These are phyloP conservation scores for Emericellopsis atlantica DNA, from an alignment of 2,329 filamentous ascomycete species.

Conservation along the genomic window DNA sequence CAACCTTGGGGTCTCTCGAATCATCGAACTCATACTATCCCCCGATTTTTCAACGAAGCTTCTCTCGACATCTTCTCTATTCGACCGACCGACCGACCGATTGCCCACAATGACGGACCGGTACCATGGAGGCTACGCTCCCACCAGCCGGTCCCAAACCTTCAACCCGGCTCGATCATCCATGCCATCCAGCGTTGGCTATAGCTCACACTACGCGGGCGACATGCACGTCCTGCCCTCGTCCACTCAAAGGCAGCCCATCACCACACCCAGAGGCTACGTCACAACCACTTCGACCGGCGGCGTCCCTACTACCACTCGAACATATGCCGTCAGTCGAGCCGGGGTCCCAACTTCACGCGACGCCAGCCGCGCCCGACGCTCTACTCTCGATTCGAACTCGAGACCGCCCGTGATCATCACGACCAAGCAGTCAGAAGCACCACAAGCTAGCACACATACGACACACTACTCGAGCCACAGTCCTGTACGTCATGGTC, in stretches of 20 bases:
- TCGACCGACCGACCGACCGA: background rate
- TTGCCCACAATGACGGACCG: conserved; percentile 32
- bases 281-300: conserved; percentile 18
- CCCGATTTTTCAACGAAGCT: no score
- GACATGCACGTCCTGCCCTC: conserved; percentile 42
- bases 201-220: conserved; percentile 35
- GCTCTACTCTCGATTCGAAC: conserved; percentile 37
- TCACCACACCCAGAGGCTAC: conserved; percentile 19
- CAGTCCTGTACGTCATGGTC: conserved; percentile 29
- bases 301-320: conserved; percentile 26
- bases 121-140: conserved; percentile 22
- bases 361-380: conserved; percentile 34
- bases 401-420: conserved; percentile 42
- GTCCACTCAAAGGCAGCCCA: conserved; percentile 17
- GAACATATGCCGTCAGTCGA: conserved; percentile 38
- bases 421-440: conserved; percentile 31
- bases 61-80: no score
- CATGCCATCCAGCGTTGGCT: conserved; percentile 36
- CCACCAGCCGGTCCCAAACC: conserved; percentile 29
- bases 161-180: conserved; percentile 40
- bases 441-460: conserved; percentile 13
- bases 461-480: conserved; percentile 26
- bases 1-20: no score
- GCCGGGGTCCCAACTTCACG: conserved; percentile 25
- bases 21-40: no score